Conservation (phyloP, 495 filamentous ascomycete genomes). For the Durotheca rogersii region DNA sequence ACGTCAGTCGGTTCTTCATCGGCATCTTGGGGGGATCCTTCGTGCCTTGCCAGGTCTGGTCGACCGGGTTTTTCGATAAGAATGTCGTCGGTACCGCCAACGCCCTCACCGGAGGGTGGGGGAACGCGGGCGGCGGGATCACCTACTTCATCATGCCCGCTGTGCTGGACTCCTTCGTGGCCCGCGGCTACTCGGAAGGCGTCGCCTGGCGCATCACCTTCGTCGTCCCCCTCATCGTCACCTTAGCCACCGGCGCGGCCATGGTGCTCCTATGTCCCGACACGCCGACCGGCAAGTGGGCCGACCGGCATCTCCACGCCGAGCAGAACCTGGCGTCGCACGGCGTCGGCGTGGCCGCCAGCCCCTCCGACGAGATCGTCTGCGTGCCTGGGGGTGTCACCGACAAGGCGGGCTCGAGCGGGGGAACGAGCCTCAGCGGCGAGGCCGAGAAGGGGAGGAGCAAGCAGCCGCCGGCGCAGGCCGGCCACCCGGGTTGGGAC, state of each 20-base stretch:
- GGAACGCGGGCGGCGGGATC: conserved; percentile 90
- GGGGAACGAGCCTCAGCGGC: conserved; percentile 29
- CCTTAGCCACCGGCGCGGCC: conserved; percentile 60
- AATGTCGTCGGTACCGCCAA: conserved; percentile 92
- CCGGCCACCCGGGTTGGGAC: conserved; percentile 40
- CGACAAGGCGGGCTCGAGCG: conserved; percentile 47
- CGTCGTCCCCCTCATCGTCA: conserved; percentile 78
- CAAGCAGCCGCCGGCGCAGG: conserved; percentile 34
- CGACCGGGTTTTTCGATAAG: conserved; percentile 94
- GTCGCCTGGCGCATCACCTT: conserved; percentile 84
- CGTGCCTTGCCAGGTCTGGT: conserved; percentile 96
- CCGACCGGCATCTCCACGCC: conserved; percentile 61
- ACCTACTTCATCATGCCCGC: conserved; percentile 93
- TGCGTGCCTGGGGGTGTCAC: conserved; percentile 56
- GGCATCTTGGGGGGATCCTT: conserved; percentile 90
- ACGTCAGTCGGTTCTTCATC: conserved; percentile 84
- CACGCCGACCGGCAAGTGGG: conserved; percentile 82
- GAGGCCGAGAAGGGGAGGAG: conserved; percentile 45
- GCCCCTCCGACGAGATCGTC: conserved; percentile 40
- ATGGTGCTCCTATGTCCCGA: conserved; percentile 80
- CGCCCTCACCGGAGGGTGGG: conserved; percentile 79
- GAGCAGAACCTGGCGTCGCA: conserved; percentile 47
- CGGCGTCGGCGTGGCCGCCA: conserved; percentile 35
- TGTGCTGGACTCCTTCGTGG: conserved; percentile 78
- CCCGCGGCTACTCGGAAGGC: conserved; percentile 58